Base-by-base conservation (phyloP, 2,329 filamentous ascomycete species). In the Lachnellula occidentalis region DNA sequence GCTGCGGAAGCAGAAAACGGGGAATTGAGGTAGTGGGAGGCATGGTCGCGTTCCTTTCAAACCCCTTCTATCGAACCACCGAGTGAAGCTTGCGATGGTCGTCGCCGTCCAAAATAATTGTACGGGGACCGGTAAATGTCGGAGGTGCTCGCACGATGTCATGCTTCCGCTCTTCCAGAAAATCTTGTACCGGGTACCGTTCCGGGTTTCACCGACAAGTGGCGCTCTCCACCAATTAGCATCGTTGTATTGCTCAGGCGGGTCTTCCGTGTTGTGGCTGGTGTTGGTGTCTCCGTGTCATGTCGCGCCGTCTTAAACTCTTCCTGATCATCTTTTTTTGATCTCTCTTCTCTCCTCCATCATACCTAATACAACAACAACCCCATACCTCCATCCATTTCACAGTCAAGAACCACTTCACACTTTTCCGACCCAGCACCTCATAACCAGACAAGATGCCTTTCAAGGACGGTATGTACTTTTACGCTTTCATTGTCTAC, bases 1-100 rank as follows among this genome's bases (percentile, higher is more conserved):
- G 76, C 58, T 82, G 78, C 4, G 85, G 85, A 41, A 88, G 78
- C n/a, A 88, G 78, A 67, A 88, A 88, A 46, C 79, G 78, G 31
- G 85, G 85, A 58, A 88, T 86, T 58, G 76, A 69, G 22, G 75
- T 71, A n/a, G 75, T 71, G 37, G 76, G 54, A 48, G 64, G 55
- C 64, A 75, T 65, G 47, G 36, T 56, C 55, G 17, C 27, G 22
- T 43, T 34, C 12, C 11, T 11, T 22, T 31, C 22, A 27, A 31
- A 24, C 12, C 8, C n/a, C 41, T 43, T 14, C n/a, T 19, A 19
- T 39, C 27, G 27, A 39, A 39, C 12, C 43, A n/a, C 43, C 21
- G 5, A 31, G 12, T 27, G 43, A 17, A 31, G 22, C 43, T 45
- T 8, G 3, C 19, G 41, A 43, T 43, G 7, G 4, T 11, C 12